Conservation (phyloP, 176 grass and related monocot species). For the Eragrostis curvula region DNA sequence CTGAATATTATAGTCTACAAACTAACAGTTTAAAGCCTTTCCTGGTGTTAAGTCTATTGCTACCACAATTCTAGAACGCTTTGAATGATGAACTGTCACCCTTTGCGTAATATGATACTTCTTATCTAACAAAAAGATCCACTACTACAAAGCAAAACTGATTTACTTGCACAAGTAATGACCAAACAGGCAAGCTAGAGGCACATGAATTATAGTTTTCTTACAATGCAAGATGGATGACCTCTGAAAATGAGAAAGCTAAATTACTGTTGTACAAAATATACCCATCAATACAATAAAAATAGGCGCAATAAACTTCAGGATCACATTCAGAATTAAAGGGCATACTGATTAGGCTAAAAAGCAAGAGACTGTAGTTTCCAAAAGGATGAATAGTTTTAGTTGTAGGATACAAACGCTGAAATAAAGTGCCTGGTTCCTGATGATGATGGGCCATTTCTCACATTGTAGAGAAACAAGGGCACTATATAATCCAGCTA, state of each 20-base stretch:
- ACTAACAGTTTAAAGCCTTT: background rate
- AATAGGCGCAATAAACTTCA: too few relatives aligned
- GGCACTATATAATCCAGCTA: background rate
- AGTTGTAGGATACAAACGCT: background rate
- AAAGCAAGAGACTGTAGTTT: background rate
- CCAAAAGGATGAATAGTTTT: background rate
- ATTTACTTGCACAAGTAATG: background rate
- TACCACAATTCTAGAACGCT: background rate
- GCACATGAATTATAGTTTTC: background rate
- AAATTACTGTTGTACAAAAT: background rate
- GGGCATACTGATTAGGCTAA: background rate
- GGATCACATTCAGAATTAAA: too few relatives aligned
- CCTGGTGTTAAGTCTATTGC: background rate
- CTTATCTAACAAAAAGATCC: too few relatives aligned
- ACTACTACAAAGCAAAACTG: too few relatives aligned
- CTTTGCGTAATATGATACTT: background rate
- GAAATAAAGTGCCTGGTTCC: background rate
- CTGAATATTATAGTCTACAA: background rate
- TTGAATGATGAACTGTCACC: conserved; percentile 5
- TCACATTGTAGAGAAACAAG: background rate
- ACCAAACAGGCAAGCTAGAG: background rate
- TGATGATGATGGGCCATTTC: background rate
- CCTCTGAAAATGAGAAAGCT: too few relatives aligned
- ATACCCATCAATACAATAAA: background rate
- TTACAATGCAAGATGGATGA: background rate